These are phyloP conservation scores for Botryotinia globosa DNA, from an alignment of 2,329 filamentous ascomycete species.

Conservation along the genomic window DNA sequence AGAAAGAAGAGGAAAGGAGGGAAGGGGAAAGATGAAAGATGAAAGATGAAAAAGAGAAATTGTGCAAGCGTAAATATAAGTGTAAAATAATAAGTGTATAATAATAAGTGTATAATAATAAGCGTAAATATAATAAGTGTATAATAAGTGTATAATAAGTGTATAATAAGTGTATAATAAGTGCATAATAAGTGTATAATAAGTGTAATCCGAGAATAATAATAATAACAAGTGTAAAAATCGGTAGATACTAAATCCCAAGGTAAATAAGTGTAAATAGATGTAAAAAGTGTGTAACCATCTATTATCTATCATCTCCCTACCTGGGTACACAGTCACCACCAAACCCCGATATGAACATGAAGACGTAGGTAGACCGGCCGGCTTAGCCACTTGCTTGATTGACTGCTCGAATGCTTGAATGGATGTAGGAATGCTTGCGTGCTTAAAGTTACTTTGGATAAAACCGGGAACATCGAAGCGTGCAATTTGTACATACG, in stretches of 20 bases:
- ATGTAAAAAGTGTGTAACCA: neutral
- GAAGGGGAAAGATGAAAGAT: neutral
- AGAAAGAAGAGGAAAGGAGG: neutral
- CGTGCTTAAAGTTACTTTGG: neutral
- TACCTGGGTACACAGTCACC: neutral
- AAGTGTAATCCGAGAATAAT: neutral
- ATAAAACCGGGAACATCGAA: neutral
- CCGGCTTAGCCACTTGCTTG: neutral
- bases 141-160: no score
- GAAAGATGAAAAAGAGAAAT: neutral
- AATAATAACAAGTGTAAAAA: neutral
- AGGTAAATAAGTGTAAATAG: neutral
- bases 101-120: no score
- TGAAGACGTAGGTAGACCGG: no score
- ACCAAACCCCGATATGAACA: neutral
- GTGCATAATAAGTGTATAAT: no score
- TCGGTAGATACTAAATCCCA: neutral
- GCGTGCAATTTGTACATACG: neutral
- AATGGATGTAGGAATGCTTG: no score
- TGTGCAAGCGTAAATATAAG: neutral
- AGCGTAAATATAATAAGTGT: neutral
- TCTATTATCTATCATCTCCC: neutral
- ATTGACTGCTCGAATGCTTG: neutral
- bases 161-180: no score
- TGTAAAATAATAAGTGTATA: no score